Evolutionary conservation across 208 protist genomes (phyloP).

Genomic region (Polymyxa betae): DNA sequence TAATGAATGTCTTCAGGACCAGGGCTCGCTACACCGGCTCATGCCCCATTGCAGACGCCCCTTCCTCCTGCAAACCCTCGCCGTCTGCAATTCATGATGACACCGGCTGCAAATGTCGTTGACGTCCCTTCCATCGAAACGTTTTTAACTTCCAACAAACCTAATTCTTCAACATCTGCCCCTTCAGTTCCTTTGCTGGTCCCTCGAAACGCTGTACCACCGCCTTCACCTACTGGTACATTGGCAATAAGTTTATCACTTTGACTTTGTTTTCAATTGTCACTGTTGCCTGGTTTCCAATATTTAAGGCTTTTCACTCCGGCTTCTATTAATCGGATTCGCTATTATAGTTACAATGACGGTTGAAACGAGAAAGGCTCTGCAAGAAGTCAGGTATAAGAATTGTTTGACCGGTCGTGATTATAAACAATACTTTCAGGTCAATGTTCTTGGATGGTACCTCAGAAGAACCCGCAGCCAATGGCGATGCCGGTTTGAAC

Average conservation of each 20-base stretch:
- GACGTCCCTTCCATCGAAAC: conserved; percentile 19
- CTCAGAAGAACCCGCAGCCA: neutral
- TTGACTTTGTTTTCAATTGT: too few relatives aligned
- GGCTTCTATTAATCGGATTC: neutral
- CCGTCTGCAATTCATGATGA: conserved; percentile 46
- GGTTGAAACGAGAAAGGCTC: conserved; percentile 21
- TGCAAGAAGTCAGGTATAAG: neutral
- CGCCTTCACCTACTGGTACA: neutral
- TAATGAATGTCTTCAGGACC: neutral
- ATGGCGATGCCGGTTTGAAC: neutral
- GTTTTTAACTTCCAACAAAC: neutral
- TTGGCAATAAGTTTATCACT: too few relatives aligned
- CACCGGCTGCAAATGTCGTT: neutral
- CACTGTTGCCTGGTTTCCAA: too few relatives aligned
- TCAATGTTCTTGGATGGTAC: neutral
- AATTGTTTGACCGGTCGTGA: neutral
- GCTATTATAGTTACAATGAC: neutral
- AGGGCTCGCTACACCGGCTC: neutral
- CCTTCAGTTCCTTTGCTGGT: too few relatives aligned
- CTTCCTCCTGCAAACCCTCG: neutral
- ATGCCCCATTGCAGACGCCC: neutral
- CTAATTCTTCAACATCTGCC: too few relatives aligned
- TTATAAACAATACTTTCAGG: neutral
- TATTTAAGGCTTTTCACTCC: too few relatives aligned
- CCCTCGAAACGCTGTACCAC: neutral